These are phyloP conservation scores for Tricholomella constricta DNA, from an alignment of 768 basidiomycete genomes.

Conservation along the genomic window DNA sequence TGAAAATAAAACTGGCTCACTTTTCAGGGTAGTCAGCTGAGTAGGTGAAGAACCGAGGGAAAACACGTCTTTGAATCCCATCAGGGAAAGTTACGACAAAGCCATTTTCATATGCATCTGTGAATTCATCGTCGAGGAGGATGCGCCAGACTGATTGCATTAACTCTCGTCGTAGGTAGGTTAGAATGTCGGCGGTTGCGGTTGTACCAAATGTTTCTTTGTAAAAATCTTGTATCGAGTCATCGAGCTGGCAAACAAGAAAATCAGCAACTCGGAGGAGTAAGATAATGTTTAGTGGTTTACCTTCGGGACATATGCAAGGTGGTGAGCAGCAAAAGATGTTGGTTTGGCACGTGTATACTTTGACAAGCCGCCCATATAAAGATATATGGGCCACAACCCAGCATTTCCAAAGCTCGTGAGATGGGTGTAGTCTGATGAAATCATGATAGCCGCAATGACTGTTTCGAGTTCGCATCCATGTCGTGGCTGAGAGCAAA, in stretches of 20 bases:
- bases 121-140: neutral
- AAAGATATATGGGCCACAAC: neutral
- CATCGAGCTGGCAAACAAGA: too few species aligned
- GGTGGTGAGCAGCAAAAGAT: neutral
- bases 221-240: too few species aligned
- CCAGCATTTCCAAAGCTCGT: neutral
- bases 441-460: neutral
- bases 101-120: neutral
- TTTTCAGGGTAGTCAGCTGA: neutral
- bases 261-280: too few species aligned
- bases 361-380: neutral
- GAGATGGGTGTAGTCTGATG: neutral
- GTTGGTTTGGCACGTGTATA: neutral
- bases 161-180: neutral
- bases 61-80: neutral
- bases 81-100: neutral
- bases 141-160: neutral
- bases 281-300: too few species aligned
- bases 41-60: neutral
- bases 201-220: neutral
- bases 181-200: neutral
- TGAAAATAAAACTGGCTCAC: neutral
- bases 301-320: neutral
- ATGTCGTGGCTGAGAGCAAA: too few species aligned
- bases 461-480: too few species aligned